Percentiles rank a stretch among this genome's conserved stretches.
These are phyloP conservation scores for Eucalyptus cloeziana DNA, from an alignment of 345 rosid species.

Conservation along the genomic window DNA sequence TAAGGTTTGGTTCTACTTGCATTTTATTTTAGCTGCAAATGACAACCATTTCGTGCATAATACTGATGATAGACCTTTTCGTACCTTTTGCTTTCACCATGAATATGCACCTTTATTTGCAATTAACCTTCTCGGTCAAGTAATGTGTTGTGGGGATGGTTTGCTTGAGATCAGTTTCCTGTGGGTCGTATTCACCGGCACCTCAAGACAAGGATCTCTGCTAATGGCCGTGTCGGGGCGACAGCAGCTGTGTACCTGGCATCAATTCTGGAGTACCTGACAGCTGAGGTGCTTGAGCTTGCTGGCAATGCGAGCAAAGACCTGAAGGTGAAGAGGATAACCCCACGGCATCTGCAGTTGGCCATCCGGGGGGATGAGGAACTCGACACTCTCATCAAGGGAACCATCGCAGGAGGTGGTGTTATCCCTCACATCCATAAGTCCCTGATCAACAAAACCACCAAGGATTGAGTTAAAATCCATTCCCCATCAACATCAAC, in stretches of 20 bases:
- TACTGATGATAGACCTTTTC: background rate
- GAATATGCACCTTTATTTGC: background rate
- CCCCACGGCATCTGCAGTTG: conserved; percentile 41
- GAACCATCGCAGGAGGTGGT: conserved; percentile 61
- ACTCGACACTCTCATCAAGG: conserved; percentile 63
- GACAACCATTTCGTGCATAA: background rate
- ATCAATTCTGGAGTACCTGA: conserved; percentile 59
- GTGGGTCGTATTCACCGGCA: conserved; percentile 78
- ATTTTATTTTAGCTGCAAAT: background rate
- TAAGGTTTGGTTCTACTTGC: background rate
- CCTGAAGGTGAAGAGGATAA: conserved; percentile 67
- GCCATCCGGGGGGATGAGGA: conserved; percentile 48
- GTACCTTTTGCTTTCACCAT: background rate
- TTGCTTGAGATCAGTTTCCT: conserved; percentile 31
- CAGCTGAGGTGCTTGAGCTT: conserved; percentile 71
- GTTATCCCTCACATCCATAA: conserved; percentile 95
- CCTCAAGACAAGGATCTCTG: conserved; percentile 38
- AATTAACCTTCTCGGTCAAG: background rate
- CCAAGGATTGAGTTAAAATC: conserved; percentile 34
- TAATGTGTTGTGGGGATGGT: background rate
- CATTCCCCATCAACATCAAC: background rate
- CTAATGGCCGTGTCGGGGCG: conserved; percentile 72
- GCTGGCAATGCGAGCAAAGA: conserved; percentile 76
- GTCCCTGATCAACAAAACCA: conserved; percentile 75
- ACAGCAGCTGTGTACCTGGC: conserved; percentile 69